Base-by-base conservation (phyloP, 768 basidiomycete genomes). In the Lenzites betulinus region DNA sequence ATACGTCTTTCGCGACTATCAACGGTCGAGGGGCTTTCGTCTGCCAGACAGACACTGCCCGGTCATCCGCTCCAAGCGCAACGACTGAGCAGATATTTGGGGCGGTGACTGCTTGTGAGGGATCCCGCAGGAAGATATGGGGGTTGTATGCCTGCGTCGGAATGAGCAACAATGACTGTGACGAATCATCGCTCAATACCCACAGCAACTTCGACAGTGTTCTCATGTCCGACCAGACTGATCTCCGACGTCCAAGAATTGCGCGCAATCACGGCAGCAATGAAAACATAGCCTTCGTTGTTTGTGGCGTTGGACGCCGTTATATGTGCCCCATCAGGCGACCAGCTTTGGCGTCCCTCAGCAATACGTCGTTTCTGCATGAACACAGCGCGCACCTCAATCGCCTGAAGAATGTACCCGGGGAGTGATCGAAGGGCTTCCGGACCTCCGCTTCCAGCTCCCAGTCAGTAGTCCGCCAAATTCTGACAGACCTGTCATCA, bases 231-330 rank as follows among this genome's bases (percentile, higher is more conserved):
- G 39, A 99, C 95, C 38, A 99, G 80, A 62, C 92, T 95, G 50
- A 95, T 94, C 63, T 96, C 92, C 6, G 91, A 89, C 3, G 87
- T 88, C 93, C 95, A 98, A 12, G 88, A 82, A 48, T 87, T 89
- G 33, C 95, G 82, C 0, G 91, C 89, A 63, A 99, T 95, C 23
- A 98, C 94, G 7, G 95, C 93, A 2, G 96, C 97, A 44, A 98
- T 96, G 71, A 98, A 99, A 7, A 98, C 95, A 58, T 94, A 95
- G 20, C 95, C 95, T 64, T 89, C 88, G 67, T 92, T 93, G 72
- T 98, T 98, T 52, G 95, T 98, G 1, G 95, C 94, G 69, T 98
- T 98, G 1, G 96, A 96, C 1, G 95, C 93, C 4, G 95, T 97
- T 60, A 99, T 93, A 70, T 97, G 94, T 2, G 96, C 92, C n/a